Evolutionary conservation across 139 green algal genomes (phyloP).

Genomic region (Mychonastes homosphaera): DNA sequence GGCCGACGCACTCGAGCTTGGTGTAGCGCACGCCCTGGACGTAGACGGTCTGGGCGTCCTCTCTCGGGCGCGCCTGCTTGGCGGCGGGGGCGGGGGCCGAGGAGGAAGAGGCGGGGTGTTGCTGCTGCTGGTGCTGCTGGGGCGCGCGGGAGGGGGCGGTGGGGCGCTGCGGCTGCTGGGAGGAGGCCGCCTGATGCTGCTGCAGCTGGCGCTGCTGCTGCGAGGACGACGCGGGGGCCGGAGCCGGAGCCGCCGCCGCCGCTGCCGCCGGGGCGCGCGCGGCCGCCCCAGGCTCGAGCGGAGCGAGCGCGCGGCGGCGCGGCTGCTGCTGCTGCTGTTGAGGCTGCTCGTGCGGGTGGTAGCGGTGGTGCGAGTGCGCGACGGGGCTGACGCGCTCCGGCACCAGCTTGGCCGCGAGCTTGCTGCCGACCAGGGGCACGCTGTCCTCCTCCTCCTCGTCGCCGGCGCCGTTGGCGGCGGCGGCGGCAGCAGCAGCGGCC

Average conservation of each 20-base stretch:
- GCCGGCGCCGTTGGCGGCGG: background rate
- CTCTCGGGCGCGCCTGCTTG: constrained; percentile 22
- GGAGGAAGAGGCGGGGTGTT: constrained; percentile 26
- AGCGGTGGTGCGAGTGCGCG: background rate
- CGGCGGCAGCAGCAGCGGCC: background rate
- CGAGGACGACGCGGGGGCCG: background rate
- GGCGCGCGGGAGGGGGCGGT: too few species aligned
- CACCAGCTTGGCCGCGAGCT: constrained; percentile 24
- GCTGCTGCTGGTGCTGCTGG: constrained; percentile 19
- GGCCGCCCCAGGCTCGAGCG: background rate
- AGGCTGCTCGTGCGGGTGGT: constrained; percentile 1
- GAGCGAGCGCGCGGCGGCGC: constrained; percentile 13
- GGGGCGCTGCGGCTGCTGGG: background rate
- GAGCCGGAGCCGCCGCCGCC: constrained; percentile 5
- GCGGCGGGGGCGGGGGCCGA: background rate
- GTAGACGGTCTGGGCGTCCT: constrained; percentile 71
- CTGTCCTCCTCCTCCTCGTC: constrained; percentile 21
- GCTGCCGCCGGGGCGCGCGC: background rate
- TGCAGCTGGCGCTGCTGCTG: constrained; percentile 18
- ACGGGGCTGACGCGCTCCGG: constrained; percentile 1
- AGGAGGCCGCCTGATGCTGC: constrained; percentile 19
- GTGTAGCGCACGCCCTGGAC: constrained; percentile 72
- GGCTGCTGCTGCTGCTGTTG: constrained; percentile 3
- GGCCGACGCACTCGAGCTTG: constrained; percentile 88
- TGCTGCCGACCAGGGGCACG: constrained; percentile 19